These are phyloP conservation scores for Quercus phellos DNA, from an alignment of 331 rosid genomes.

Conservation along the genomic window DNA sequence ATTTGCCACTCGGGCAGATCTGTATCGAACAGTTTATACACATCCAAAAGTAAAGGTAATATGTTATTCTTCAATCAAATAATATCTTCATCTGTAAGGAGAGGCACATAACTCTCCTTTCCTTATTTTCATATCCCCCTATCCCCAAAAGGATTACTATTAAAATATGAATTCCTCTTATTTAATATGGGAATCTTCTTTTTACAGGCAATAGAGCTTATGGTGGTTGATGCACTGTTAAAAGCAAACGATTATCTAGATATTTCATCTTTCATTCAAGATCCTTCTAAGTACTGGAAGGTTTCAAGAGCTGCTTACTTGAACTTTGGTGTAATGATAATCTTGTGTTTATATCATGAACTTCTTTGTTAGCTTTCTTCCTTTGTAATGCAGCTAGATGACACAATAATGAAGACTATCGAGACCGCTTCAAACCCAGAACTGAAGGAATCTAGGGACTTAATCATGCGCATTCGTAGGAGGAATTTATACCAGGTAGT, in stretches of 20 bases:
- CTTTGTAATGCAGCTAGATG: conserved; percentile 74
- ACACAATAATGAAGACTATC: conserved; percentile 69
- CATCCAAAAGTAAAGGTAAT: conserved; percentile 93
- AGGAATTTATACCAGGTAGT: conserved; percentile 77
- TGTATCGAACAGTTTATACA: conserved; percentile 80
- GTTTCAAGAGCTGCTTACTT: conserved; percentile 33
- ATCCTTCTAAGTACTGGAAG: conserved; percentile 92
- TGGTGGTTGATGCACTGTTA: conserved; percentile 79
- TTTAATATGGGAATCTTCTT: conserved; percentile 18
- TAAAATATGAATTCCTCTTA: neutral
- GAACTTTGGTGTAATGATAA: neutral
- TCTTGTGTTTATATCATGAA: neutral
- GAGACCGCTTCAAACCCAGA: conserved; percentile 65
- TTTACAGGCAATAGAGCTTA: conserved; percentile 87
- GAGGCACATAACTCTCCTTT: neutral
- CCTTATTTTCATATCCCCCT: neutral
- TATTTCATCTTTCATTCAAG: conserved; percentile 56
- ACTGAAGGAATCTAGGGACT: conserved; percentile 77
- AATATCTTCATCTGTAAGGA: conserved; percentile 13
- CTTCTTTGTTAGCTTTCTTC: neutral
- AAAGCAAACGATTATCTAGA: conserved; percentile 62
- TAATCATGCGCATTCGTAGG: conserved; percentile 79
- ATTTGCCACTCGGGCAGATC: conserved; percentile 89
- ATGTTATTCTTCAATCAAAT: neutral
- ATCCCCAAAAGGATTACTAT: neutral